phyloP scores from a whole-genome alignment of 768 basidiomycete species.

The Boletus reticuloceps region DNA sequence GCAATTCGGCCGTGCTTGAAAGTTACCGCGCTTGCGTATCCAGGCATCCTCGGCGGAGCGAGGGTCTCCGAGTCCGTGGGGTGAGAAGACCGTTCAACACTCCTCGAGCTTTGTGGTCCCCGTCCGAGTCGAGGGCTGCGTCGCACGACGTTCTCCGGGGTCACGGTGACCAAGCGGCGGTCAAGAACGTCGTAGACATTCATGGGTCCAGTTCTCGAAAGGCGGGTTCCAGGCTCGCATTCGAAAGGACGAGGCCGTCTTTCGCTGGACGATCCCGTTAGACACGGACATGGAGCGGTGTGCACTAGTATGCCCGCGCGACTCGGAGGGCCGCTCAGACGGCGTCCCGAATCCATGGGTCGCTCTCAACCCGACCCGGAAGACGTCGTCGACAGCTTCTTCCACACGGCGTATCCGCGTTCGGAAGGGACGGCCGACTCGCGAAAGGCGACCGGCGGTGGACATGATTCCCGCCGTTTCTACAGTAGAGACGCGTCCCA shows the following conservation, averaged over 20 bases:
- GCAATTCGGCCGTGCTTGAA: no score
- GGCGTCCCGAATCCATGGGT: neutral
- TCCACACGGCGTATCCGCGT: slow-evolving; percentile 10
- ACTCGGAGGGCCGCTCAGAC: neutral
- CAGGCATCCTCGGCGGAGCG: no score
- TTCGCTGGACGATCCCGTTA: slow-evolving; percentile 6
- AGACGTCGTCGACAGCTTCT: slow-evolving; percentile 2
- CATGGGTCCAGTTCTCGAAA: slow-evolving; percentile 4
- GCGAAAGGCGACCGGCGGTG: slow-evolving; percentile 15
- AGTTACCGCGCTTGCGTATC: no score
- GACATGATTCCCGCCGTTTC: slow-evolving; percentile 8
- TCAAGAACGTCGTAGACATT: neutral
- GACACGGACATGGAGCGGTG: neutral
- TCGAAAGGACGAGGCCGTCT: slow-evolving; percentile 5
- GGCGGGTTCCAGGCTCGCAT: slow-evolving; percentile 6
- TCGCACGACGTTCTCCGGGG: slow-evolving; percentile 6
- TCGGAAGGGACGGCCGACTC: slow-evolving; percentile 21
- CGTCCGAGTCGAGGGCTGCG: no score
- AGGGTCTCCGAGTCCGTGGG: no score
- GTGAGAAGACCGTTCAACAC: no score
- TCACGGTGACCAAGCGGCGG: neutral
- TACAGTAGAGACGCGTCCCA: slow-evolving; percentile 2
- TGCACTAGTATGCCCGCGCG: neutral
- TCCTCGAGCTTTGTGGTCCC: no score
- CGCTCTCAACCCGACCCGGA: slow-evolving; percentile 3